Conservation (phyloP, 1,139 yeast species). For the Saccharomyces hybrid region DNA sequence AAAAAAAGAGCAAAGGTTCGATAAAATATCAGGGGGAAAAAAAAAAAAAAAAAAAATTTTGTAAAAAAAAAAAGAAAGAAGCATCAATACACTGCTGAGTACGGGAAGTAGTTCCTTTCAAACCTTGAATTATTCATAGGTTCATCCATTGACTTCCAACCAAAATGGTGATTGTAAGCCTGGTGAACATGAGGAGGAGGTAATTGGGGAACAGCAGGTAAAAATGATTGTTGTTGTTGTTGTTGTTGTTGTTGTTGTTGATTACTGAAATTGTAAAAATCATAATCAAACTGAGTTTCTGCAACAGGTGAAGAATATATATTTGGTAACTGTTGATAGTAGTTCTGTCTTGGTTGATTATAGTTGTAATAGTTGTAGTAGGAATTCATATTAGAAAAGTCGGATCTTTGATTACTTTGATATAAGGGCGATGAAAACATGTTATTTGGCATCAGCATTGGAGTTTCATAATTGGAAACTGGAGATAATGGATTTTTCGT, state of each 20-base stretch:
- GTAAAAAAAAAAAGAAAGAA: not conserved
- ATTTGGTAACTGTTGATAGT: not conserved
- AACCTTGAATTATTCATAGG: not conserved
- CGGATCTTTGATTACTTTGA: slow-evolving; percentile 4
- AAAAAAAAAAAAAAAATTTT: not conserved
- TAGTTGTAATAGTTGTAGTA: slow-evolving; percentile 2
- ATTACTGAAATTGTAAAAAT: slow-evolving; percentile 14
- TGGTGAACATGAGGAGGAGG: not conserved
- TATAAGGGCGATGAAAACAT: slow-evolving; percentile 24
- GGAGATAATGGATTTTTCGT: slow-evolving; percentile 12
- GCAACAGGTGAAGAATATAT: slow-evolving; percentile 3
- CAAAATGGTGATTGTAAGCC: not conserved
- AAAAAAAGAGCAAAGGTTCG: not conserved
- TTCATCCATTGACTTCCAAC: not conserved
- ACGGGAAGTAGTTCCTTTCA: slow-evolving; percentile 1
- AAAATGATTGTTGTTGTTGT: not conserved
- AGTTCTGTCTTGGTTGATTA: slow-evolving; percentile 2
- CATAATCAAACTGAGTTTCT: slow-evolving; percentile 14
- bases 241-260: not conserved
- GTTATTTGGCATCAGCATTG: slow-evolving; percentile 12
- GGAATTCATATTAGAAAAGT: slow-evolving; percentile 6
- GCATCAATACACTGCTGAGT: slow-evolving; percentile 3
- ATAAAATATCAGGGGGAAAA: not conserved
- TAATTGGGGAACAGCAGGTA: not conserved
- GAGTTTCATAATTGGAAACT: slow-evolving; percentile 20